phyloP scores from a whole-genome alignment of 495 filamentous ascomycete species.

The Amphirosellinia nigrospora region DNA sequence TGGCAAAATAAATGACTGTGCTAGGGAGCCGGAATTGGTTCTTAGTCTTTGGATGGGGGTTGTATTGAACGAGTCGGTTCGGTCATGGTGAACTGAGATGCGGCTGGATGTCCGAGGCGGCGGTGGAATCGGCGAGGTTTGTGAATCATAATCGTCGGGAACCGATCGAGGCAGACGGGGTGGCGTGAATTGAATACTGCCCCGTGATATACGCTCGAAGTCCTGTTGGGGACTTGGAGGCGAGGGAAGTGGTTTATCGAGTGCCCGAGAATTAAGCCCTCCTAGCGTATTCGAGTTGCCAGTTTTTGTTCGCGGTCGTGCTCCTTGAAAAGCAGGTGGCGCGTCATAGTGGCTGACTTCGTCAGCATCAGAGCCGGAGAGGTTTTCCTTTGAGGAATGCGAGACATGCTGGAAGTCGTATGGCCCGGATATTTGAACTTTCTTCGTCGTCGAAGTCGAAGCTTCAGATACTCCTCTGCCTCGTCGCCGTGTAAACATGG shows the following conservation, averaged over 20 bases:
- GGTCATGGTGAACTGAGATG: slow-evolving; percentile 50
- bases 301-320: slow-evolving; percentile 68
- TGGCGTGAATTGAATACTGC: slow-evolving; percentile 52
- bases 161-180: slow-evolving; percentile 57
- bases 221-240: slow-evolving; percentile 41
- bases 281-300: slow-evolving; percentile 47
- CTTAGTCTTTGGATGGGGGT: slow-evolving; percentile 46
- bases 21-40: slow-evolving; percentile 46
- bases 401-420: slow-evolving; percentile 90
- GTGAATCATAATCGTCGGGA: slow-evolving; percentile 42
- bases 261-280: slow-evolving; percentile 29
- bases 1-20: slow-evolving; percentile 43
- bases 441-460: slow-evolving; percentile 43
- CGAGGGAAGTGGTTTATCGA: slow-evolving; percentile 30
- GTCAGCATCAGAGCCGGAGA: slow-evolving; percentile 63
- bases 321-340: slow-evolving; percentile 68
- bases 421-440: slow-evolving; percentile 73
- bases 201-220: slow-evolving; percentile 52
- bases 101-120: slow-evolving; percentile 58
- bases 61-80: slow-evolving; percentile 43
- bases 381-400: slow-evolving; percentile 71
- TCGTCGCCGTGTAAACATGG: slow-evolving; percentile 50
- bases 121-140: slow-evolving; percentile 41
- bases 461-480: slow-evolving; percentile 43
- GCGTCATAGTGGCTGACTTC: slow-evolving; percentile 65